Conservation (phyloP, 306 rosid species). For the Quercus glauca region DNA sequence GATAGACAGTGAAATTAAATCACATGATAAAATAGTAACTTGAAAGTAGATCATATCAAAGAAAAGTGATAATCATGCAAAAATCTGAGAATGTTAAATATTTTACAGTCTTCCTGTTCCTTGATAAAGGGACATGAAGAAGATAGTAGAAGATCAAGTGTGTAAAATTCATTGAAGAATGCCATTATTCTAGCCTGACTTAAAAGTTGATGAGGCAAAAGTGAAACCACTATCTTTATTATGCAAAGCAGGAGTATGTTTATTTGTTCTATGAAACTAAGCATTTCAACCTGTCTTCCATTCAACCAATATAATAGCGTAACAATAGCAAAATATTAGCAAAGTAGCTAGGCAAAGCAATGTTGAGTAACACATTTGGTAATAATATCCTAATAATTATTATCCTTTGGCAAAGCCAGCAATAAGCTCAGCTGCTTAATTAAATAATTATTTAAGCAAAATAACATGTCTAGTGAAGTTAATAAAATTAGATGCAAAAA, state of each 20-base stretch:
- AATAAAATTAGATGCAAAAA: slow-evolving; percentile 7
- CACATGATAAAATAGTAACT: slow-evolving; percentile 9
- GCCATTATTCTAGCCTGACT: not conserved
- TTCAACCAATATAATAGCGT: not conserved
- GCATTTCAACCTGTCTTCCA: slow-evolving; percentile 18
- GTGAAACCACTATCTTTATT: not conserved
- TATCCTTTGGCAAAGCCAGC: not conserved
- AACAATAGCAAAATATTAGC: not conserved
- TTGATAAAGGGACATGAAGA: slow-evolving; percentile 23
- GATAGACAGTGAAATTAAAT: slow-evolving; percentile 23
- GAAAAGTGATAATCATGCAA: too few species aligned
- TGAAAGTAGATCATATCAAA: not conserved
- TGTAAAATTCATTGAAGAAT: not conserved
- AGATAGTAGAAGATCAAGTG: not conserved
- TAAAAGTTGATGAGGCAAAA: not conserved
- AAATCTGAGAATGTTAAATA: slow-evolving; percentile 5
- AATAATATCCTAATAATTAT: not conserved
- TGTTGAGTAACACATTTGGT: not conserved
- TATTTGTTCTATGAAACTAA: not conserved
- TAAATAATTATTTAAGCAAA: slow-evolving; percentile 15
- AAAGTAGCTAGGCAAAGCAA: slow-evolving; percentile 18
- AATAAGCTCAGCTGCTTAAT: slow-evolving; percentile 4
- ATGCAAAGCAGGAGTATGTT: too few species aligned
- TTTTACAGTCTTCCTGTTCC: slow-evolving; percentile 4
- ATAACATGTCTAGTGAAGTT: not conserved